These are phyloP conservation scores for Jaenimonas drosophilae DNA, from an alignment of 208 protist species.

Conservation along the genomic window DNA sequence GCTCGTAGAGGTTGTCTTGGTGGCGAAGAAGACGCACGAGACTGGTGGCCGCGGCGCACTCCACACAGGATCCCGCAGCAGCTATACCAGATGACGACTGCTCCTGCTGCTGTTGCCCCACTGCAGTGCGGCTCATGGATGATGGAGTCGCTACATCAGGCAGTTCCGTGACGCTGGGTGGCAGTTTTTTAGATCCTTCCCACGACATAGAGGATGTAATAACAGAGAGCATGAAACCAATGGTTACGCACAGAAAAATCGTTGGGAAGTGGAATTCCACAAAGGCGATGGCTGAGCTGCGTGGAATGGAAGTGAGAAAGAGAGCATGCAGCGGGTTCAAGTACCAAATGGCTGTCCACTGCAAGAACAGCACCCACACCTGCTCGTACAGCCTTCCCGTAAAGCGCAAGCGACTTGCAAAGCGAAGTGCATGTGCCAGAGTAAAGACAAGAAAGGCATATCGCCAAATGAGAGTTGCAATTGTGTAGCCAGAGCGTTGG, in stretches of 20 bases:
- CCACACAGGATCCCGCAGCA: no score
- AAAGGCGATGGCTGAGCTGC: slow-evolving; percentile 51
- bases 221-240: slow-evolving; percentile 79
- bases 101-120: no score
- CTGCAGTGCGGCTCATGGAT: no score
- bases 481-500: slow-evolving; percentile 50
- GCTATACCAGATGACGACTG: no score
- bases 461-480: slow-evolving; percentile 46
- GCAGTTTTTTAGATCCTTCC: no score
- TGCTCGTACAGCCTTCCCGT: slow-evolving; percentile 73
- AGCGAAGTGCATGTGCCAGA: slow-evolving; percentile 27
- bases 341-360: slow-evolving; percentile 64
- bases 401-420: slow-evolving; percentile 35
- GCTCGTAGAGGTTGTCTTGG: no score
- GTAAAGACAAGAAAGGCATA: slow-evolving; percentile 47
- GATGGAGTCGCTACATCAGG: no score
- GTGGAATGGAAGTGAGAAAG: slow-evolving; percentile 17
- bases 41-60: no score
- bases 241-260: slow-evolving; percentile 59
- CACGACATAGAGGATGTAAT: slow-evolving; percentile 74
- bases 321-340: slow-evolving; percentile 56
- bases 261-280: slow-evolving; percentile 64
- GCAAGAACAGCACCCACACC: slow-evolving; percentile 48
- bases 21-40: no score
- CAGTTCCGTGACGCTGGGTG: no score